Conservation (phyloP, 1,284 basidiomycete species). For the Quambalaria eucalypti region DNA sequence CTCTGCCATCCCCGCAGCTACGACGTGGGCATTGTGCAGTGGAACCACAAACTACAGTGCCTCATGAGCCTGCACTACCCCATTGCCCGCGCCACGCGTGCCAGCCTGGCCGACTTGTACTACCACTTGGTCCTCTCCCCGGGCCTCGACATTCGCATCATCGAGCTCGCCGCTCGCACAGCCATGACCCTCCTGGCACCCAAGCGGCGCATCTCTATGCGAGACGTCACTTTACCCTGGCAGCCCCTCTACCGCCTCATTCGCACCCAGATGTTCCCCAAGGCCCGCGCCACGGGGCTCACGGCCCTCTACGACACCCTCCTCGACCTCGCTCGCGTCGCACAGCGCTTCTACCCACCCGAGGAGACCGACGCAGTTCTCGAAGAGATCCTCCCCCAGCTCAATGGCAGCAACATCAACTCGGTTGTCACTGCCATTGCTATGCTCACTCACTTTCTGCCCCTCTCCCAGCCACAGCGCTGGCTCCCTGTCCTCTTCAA, state of each 20-base stretch:
- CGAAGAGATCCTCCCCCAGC: slow-evolving; percentile 61
- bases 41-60: slow-evolving; percentile 47
- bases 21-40: slow-evolving; percentile 53
- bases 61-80: slow-evolving; percentile 47
- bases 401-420: slow-evolving; percentile 66
- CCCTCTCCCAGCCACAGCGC: slow-evolving; percentile 33
- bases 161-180: slow-evolving; percentile 65
- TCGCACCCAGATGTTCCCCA: slow-evolving; percentile 71
- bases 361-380: slow-evolving; percentile 84
- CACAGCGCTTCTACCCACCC: slow-evolving; percentile 81
- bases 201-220: slow-evolving; percentile 65
- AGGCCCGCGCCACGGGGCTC: slow-evolving; percentile 51
- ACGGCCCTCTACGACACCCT: slow-evolving; percentile 68
- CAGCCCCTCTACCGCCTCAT: slow-evolving; percentile 72
- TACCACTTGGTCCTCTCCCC: slow-evolving; percentile 70
- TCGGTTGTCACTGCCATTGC: slow-evolving; percentile 42
- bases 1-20: slow-evolving; percentile 9
- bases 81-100: slow-evolving; percentile 55
- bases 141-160: slow-evolving; percentile 63
- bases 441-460: slow-evolving; percentile 44
- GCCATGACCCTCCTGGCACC: slow-evolving; percentile 66
- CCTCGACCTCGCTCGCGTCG: slow-evolving; percentile 72
- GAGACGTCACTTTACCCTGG: slow-evolving; percentile 81
- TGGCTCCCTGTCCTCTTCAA: slow-evolving; percentile 54
- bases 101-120: slow-evolving; percentile 69